Evolutionary conservation across 345 rosid genomes (phyloP), one percentile per base, ranked within the genome.

Genomic region (Euphorbia peplus): DNA sequence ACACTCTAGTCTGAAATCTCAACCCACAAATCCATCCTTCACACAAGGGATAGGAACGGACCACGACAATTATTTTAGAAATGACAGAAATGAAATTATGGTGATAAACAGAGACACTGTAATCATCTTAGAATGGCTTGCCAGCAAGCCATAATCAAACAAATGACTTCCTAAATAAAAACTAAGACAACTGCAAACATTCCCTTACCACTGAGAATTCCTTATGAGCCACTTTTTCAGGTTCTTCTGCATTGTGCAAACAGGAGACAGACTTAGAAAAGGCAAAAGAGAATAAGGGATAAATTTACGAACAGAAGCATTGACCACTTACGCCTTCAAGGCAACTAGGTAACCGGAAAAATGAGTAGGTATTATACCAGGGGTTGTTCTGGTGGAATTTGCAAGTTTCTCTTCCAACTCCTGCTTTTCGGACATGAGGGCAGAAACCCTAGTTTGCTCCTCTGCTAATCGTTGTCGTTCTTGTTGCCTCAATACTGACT

Each of bases 371-470:
- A 30, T 21, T 44, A 66, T 73, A 91, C 98, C 97, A 62, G 91
- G 60, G 68, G 80, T 61, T 30, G 68, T 67, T 75, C 64, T 75
- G 69, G 92, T 76, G 63, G 83, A 24, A 69, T 75, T 82, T 42
- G 79, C 67, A 66, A 86, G 75, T 74, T 83, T 88, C 79, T 85
- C 87, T 73, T 91, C 96, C 76, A 95, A 66, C 55, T 82, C 88
- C 75, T 80, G 87, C 83, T 88, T 95, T 80, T 88, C 99, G 53
- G 88, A 81, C 70, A 73, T 24, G 29, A 95, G 76, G 39, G 81
- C 56, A 68, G 99, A 83, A 72, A 79, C 76, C 64, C 64, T 90
- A 21, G 84, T 75, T 76, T 84, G 91, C 85, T 87, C 96, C 70
- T 85, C 96, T 16, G 67, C 73, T 62, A 83, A 75, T 54, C 60